Base-by-base conservation (phyloP, 2,329 filamentous ascomycete genomes). In the Ophiosphaerella narmari region DNA sequence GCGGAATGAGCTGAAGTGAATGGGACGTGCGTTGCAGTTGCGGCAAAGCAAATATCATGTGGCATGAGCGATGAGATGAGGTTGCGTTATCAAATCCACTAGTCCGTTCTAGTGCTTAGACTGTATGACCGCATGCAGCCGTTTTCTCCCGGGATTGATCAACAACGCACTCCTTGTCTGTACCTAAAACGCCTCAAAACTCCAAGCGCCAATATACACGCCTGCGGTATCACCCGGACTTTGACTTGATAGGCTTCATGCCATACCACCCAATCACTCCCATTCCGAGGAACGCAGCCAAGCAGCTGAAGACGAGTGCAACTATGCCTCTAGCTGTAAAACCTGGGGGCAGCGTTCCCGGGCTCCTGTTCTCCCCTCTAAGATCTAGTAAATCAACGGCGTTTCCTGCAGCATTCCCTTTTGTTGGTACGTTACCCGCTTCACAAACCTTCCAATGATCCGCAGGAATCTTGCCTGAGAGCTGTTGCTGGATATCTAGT, bases 391-490 rank as follows among this genome's bases (percentile, higher is more conserved):
- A 74, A 58, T 93, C 73, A 0, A 73, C 68, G 0, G 82, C 86
- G 63, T 91, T 91, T 0, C 80, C 90, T 0, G 89, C 90, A 0
- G 90, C 90, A 62, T 94, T 94, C 4, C 90, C 90, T 3, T 65
- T 63, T 0, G 75, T 81, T 0, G 83, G 78, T 0, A 84, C 71
- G 6, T 75, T 74, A 0, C 68, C 76, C 0, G 77, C 80, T 5
- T 74, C 73, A 66, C 89, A 93, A 3, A 75, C 81, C 6, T 82
- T 81, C 36, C 80, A 74, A 60, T 88, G 85, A 51, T 86, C 79
- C 24, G 78, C 67, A 0, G 89, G 89, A 16, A 95, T 82, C 0
- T 73, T 75, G 32, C 87, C 60, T 0, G 72, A 75, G 34, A 72
- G 60, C 21, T 66, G 60, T 51, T 81, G 71, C 63, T 91, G 88